Evolutionary conservation across 768 basidiomycete species (phyloP).

Genomic region (Phaeolepiota aurea): DNA sequence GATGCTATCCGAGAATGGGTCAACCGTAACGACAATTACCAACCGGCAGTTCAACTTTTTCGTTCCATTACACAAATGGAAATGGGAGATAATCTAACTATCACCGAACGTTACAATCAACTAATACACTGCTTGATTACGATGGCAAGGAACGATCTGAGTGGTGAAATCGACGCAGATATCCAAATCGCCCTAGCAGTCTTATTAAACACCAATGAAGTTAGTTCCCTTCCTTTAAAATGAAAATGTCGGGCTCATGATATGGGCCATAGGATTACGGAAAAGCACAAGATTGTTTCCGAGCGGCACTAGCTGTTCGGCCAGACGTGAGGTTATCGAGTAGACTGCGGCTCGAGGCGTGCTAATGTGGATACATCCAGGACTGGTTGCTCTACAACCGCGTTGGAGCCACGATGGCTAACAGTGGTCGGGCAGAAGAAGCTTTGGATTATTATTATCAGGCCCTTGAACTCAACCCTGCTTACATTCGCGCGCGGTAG

Average conservation of each 20-base stretch:
- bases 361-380: slow-evolving; percentile 25
- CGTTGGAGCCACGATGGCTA: slow-evolving; percentile 91
- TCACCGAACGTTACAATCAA: slow-evolving; percentile 33
- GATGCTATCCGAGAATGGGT: slow-evolving; percentile 85
- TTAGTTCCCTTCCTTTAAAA: slow-evolving; percentile 19
- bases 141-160: slow-evolving; percentile 59
- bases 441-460: slow-evolving; percentile 84
- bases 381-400: slow-evolving; percentile 92
- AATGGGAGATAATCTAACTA: slow-evolving; percentile 16
- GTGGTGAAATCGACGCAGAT: slow-evolving; percentile 77
- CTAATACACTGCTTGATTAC: slow-evolving; percentile 74
- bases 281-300: slow-evolving; percentile 93
- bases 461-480: slow-evolving; percentile 81
- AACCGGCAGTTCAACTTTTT: slow-evolving; percentile 31
- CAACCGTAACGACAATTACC: slow-evolving; percentile 49
- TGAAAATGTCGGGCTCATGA: not conserved
- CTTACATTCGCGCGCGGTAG: slow-evolving; percentile 83
- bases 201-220: slow-evolving; percentile 87
- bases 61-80: slow-evolving; percentile 19
- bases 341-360: slow-evolving; percentile 1
- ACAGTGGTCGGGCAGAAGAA: slow-evolving; percentile 69
- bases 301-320: slow-evolving; percentile 75
- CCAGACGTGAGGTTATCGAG: slow-evolving; percentile 55
- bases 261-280: slow-evolving; percentile 59
- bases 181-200: slow-evolving; percentile 93